A percentile compares a stretch with the other conserved stretches of the same genome.
Conservation (phyloP, 805 yeast genomes). For the Cyberlindnera galapagoensis region DNA sequence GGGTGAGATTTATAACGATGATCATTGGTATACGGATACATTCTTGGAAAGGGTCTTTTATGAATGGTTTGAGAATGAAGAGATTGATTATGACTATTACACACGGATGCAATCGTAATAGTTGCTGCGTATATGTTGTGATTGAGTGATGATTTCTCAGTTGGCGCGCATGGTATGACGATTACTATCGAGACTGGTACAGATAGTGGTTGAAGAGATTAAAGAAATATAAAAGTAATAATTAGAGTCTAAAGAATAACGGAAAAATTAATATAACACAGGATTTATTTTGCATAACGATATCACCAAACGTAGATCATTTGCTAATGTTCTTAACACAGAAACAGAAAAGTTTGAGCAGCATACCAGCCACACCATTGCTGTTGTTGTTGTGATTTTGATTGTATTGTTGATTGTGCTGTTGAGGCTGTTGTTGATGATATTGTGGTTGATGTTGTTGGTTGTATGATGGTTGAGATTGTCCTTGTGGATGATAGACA, state of each 20-base stretch:
- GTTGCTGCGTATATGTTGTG: too few species aligned
- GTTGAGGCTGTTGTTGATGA: constrained; percentile 14
- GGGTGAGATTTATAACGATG: too few species aligned
- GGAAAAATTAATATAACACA: constrained; percentile 1
- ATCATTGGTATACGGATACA: constrained; percentile 16
- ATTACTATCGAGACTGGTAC: too few species aligned
- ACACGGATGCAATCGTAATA: too few species aligned
- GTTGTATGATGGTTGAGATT: constrained; percentile 20
- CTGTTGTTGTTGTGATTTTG: constrained; percentile 9
- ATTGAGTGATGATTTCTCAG: too few species aligned
- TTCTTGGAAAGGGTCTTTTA: constrained; percentile 13
- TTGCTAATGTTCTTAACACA: constrained; percentile 27
- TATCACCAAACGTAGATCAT: constrained; percentile 4
- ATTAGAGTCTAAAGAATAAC: constrained; percentile 1
- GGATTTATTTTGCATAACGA: too few species aligned
- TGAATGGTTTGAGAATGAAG: constrained; percentile 11
- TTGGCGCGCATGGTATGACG: too few species aligned
- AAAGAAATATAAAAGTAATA: too few species aligned
- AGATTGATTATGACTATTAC: constrained; percentile 21
- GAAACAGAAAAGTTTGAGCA: constrained; percentile 28
- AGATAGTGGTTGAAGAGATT: too few species aligned
- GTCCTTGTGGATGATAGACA: constrained; percentile 27
- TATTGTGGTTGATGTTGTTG: constrained; percentile 15
- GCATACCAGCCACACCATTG: constrained; percentile 10
- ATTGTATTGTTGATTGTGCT: constrained; percentile 17